These are phyloP conservation scores for Cephalotrichum gorgonifer DNA, from an alignment of 2,329 filamentous ascomycete genomes.

Conservation along the genomic window DNA sequence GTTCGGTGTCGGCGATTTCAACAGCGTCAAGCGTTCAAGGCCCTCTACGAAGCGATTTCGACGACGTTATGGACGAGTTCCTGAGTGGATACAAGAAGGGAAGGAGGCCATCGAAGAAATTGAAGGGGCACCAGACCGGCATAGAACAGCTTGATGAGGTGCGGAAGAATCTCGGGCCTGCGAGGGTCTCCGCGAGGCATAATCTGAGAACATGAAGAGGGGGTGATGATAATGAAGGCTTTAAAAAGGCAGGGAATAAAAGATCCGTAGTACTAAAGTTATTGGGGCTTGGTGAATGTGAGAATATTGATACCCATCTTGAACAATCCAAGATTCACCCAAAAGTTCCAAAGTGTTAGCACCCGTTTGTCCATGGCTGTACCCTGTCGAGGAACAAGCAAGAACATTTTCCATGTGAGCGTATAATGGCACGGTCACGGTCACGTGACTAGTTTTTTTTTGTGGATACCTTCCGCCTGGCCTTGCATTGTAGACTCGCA, in stretches of 20 bases:
- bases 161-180: slow-evolving; percentile 66
- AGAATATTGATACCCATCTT: background rate
- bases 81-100: slow-evolving; percentile 61
- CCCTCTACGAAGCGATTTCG: slow-evolving; percentile 67
- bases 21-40: slow-evolving; percentile 58
- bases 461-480: too few relatives aligned
- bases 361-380: too few relatives aligned
- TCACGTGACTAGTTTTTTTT: too few relatives aligned
- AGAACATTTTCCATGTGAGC: too few relatives aligned
- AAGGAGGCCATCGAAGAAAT: slow-evolving; percentile 67
- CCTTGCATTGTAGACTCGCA: too few relatives aligned
- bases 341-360: too few relatives aligned
- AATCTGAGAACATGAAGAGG: background rate
- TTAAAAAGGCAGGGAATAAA: too few relatives aligned
- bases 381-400: too few relatives aligned
- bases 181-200: slow-evolving; percentile 38
- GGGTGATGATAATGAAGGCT: background rate
- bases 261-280: background rate
- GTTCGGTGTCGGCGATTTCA: slow-evolving; percentile 50
- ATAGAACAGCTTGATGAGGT: slow-evolving; percentile 89
- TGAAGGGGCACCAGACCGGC: slow-evolving; percentile 70
- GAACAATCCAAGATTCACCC: too few relatives aligned
- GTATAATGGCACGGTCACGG: too few relatives aligned
- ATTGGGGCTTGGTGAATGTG: background rate
- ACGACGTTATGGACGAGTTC: slow-evolving; percentile 89